Conservation (phyloP, 2,329 filamentous ascomycete species). For the Fusarium sp. region DNA sequence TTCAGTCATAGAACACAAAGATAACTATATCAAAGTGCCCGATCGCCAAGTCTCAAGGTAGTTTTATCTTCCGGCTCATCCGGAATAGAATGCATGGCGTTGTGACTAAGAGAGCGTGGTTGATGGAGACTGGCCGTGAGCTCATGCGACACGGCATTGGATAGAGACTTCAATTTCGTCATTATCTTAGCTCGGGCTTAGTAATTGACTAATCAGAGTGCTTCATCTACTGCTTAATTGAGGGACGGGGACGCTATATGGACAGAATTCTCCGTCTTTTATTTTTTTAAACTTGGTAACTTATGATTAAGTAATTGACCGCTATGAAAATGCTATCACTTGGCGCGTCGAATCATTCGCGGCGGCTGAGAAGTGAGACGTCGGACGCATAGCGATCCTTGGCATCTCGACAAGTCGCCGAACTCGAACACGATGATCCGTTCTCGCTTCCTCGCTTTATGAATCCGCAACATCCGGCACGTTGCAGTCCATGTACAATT, state of each 20-base stretch:
- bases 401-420: constrained; percentile 25
- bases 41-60: constrained; percentile 20
- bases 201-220: constrained; percentile 12
- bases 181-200: constrained; percentile 22
- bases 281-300: constrained; percentile 1
- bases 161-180: constrained; percentile 22
- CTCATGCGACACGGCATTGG: constrained; percentile 38
- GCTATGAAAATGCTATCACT: constrained; percentile 21
- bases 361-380: background rate
- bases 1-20: constrained; percentile 19
- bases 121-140: constrained; percentile 35
- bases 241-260: background rate
- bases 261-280: constrained; percentile 7
- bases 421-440: constrained; percentile 31
- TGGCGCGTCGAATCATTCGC: constrained; percentile 1
- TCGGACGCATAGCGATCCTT: constrained; percentile 18
- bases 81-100: constrained; percentile 39
- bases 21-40: constrained; percentile 7
- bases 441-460: constrained; percentile 16
- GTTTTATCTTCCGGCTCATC: constrained; percentile 38
- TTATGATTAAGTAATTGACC: constrained; percentile 26
- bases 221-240: background rate
- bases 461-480: constrained; percentile 36
- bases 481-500: constrained; percentile 5
- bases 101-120: constrained; percentile 37